phyloP scores from a whole-genome alignment of 345 rosid species.

The Arabis hirsuta region DNA sequence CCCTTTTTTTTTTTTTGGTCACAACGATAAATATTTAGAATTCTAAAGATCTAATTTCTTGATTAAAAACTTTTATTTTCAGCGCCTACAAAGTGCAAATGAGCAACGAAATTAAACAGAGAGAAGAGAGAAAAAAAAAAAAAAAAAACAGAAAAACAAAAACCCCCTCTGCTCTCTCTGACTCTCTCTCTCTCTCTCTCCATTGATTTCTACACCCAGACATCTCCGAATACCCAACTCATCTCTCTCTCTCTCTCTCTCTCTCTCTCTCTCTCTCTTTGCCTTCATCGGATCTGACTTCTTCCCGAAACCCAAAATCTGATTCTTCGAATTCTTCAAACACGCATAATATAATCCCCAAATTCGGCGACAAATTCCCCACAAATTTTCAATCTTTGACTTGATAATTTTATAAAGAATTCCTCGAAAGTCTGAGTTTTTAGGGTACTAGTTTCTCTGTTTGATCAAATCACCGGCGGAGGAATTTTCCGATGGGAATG shows the following conservation, averaged over 20 bases:
- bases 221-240: conserved; percentile 41
- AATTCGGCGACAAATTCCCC: conserved; percentile 17
- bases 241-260: conserved; percentile 32
- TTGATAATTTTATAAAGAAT: neutral
- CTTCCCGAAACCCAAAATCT: conserved; percentile 38
- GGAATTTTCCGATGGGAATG: conserved; percentile 67
- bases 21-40: neutral
- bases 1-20: conserved; percentile 22
- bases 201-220: conserved; percentile 43
- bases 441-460: conserved; percentile 28
- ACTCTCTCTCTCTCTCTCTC: conserved; percentile 34
- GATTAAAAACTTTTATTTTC: conserved; percentile 11
- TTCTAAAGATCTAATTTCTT: conserved; percentile 22
- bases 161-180: conserved; percentile 34
- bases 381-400: conserved; percentile 25
- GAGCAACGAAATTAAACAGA: conserved; percentile 26
- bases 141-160: neutral
- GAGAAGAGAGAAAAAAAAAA: neutral
- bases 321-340: conserved; percentile 39
- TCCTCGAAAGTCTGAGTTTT: conserved; percentile 20
- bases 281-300: conserved; percentile 52
- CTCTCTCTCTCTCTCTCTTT: conserved; percentile 34
- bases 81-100: conserved; percentile 40
- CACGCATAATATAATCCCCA: conserved; percentile 14
- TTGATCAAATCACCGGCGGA: conserved; percentile 38